Percentiles rank a stretch among this genome's conserved stretches.
phyloP scores from a whole-genome alignment of 164 flowering plant species.

The Macadamia integrifolia region DNA sequence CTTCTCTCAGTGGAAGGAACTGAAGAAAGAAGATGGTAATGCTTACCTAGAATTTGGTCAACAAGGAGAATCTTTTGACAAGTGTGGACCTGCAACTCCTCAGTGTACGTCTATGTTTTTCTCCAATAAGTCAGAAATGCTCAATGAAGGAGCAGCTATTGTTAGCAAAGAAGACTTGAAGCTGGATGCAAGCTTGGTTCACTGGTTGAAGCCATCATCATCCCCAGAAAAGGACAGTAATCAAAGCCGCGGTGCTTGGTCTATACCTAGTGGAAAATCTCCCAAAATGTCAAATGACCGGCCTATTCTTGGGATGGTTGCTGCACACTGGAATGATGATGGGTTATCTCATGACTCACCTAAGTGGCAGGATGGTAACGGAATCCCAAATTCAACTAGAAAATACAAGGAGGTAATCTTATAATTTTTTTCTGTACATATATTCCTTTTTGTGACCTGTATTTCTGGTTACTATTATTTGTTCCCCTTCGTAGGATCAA shows the following conservation, averaged over 20 bases:
- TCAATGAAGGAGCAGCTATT: conserved; percentile 9
- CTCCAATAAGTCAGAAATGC: conserved; percentile 1
- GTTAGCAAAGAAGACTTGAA: conserved; percentile 21
- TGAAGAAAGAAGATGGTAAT: conserved; percentile 36
- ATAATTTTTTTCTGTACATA: neutral
- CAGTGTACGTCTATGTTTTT: conserved; percentile 8
- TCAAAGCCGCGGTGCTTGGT: conserved; percentile 9
- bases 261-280: conserved; percentile 18
- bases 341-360: conserved; percentile 41
- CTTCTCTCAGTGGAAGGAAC: conserved; percentile 31
- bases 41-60: conserved; percentile 14
- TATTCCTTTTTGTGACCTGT: neutral
- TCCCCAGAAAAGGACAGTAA: conserved; percentile 16
- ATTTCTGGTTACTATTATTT: neutral
- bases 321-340: conserved; percentile 71
- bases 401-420: conserved; percentile 86
- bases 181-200: conserved; percentile 50
- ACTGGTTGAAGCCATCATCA: conserved; percentile 49
- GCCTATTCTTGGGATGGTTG: conserved; percentile 81
- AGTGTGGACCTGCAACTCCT: conserved; percentile 15
- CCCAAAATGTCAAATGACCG: conserved; percentile 43
- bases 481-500: conserved; percentile 63
- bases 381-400: conserved; percentile 92
- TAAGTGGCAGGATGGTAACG: conserved; percentile 90
- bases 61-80: conserved; percentile 23